Evolutionary conservation across 2,329 filamentous ascomycete species (phyloP).

Genomic region (Calonectria leucothoes): DNA sequence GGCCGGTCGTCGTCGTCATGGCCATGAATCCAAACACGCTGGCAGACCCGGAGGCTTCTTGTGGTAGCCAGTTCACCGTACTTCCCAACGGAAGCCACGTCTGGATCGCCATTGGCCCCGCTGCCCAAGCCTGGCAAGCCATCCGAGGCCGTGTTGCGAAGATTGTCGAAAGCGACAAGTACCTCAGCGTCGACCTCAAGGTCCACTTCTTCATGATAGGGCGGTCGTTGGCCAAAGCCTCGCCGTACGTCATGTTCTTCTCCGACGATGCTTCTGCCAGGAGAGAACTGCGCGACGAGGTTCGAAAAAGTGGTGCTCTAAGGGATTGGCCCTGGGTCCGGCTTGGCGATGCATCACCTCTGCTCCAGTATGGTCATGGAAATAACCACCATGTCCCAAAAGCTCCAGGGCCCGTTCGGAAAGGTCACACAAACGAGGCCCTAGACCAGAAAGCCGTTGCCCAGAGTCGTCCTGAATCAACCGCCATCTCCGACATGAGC

Average conservation of each 20-base stretch:
- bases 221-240: background rate
- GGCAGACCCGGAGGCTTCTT: background rate
- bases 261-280: background rate
- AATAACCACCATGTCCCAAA: background rate
- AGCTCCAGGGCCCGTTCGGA: background rate
- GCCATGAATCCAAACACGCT: background rate
- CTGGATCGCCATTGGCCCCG: background rate
- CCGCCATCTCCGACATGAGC: background rate
- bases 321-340: background rate
- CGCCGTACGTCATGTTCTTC: background rate
- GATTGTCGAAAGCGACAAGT: background rate
- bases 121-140: background rate
- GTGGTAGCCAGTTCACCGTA: background rate
- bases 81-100: background rate
- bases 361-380: background rate
- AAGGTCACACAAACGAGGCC: background rate
- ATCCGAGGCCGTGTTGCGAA: background rate
- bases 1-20: background rate
- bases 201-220: background rate
- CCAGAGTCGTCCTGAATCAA: background rate
- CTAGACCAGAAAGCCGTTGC: background rate
- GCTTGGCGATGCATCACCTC: background rate
- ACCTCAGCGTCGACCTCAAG: background rate
- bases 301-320: background rate
- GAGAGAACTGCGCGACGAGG: background rate